These are phyloP conservation scores for Linum tenue DNA, from an alignment of 345 rosid genomes.

Conservation along the genomic window DNA sequence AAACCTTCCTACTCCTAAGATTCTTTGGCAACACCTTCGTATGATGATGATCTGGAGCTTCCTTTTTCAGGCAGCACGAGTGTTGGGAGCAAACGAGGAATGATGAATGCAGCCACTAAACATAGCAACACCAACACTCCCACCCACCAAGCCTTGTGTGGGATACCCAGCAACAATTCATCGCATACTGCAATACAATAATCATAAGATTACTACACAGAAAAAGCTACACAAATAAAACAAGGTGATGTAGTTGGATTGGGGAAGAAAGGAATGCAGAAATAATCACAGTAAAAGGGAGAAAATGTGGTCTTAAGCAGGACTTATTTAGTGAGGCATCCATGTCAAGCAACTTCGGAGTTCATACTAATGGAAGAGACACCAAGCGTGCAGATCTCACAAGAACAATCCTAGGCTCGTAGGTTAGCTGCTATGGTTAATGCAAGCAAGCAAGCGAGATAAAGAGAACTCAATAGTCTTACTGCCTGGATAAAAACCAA, in stretches of 20 bases:
- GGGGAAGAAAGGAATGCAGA: neutral
- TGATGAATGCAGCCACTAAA: conserved; percentile 37
- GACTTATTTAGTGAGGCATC: too few species aligned
- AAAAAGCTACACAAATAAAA: neutral
- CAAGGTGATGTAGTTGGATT: neutral
- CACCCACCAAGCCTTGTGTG: conserved; percentile 62
- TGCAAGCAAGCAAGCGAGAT: too few species aligned
- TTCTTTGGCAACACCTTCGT: conserved; percentile 26
- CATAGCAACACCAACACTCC: conserved; percentile 49
- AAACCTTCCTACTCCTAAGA: conserved; percentile 12
- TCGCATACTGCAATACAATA: conserved; percentile 54
- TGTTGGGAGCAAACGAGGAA: conserved; percentile 52
- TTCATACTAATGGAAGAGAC: too few species aligned
- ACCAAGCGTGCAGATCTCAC: too few species aligned
- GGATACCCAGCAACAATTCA: conserved; percentile 62
- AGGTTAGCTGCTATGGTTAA: too few species aligned
- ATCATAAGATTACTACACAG: neutral
- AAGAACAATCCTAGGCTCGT: too few species aligned
- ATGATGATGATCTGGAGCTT: neutral
- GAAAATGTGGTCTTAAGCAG: too few species aligned
- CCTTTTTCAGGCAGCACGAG: conserved; percentile 28
- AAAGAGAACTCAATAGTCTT: too few species aligned
- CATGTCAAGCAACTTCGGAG: too few species aligned
- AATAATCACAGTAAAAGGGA: too few species aligned
- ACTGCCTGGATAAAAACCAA: too few species aligned